Evolutionary conservation across 129 eudicot genomes (phyloP).

Genomic region (Flaveria ramosissima): DNA sequence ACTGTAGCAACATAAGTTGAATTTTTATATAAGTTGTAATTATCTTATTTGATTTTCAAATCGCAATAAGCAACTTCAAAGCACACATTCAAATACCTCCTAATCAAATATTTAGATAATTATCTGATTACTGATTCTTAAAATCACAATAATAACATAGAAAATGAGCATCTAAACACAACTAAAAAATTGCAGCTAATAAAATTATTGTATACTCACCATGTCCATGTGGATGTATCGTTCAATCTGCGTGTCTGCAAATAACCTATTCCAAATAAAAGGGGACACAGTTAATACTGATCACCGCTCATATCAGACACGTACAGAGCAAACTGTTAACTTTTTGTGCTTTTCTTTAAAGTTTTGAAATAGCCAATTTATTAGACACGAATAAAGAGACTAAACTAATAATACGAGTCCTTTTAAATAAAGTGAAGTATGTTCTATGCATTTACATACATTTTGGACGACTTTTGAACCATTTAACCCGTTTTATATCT

Average conservation of each 20-base stretch:
- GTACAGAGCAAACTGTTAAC: neutral
- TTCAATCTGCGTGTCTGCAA: conserved; percentile 59
- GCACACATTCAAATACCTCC: neutral
- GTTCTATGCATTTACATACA: neutral
- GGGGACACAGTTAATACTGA: conserved; percentile 19
- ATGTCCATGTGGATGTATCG: conserved; percentile 79
- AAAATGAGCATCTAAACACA: neutral
- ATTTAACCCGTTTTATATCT: neutral
- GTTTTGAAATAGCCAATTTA: neutral
- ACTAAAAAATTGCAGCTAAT: neutral
- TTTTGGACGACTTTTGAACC: neutral
- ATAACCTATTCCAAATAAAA: conserved; percentile 47
- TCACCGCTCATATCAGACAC: conserved; percentile 1
- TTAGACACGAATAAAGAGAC: neutral
- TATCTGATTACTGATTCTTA: neutral
- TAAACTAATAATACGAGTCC: neutral
- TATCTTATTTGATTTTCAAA: neutral
- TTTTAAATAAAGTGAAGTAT: neutral
- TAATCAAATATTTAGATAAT: neutral
- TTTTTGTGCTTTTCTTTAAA: neutral
- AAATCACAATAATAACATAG: neutral
- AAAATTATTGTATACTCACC: conserved; percentile 43
- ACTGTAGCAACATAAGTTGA: too few species aligned
- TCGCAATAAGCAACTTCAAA: neutral
- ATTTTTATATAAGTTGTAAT: too few species aligned